Base-by-base conservation (phyloP, 2,329 filamentous ascomycete species). In the Mycosphaerella sp. region DNA sequence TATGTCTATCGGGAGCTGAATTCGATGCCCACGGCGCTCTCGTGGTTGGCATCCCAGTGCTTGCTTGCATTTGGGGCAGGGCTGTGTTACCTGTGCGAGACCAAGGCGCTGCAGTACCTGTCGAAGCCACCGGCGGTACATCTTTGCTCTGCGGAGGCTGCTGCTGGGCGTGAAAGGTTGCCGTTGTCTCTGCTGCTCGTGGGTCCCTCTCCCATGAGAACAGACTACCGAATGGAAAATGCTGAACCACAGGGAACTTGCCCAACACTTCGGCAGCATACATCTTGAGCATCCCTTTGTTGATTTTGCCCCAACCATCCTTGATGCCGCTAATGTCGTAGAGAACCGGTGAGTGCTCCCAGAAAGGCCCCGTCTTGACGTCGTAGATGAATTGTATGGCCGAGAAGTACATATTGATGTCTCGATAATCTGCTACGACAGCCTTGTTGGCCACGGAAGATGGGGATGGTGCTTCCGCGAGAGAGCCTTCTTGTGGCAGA, bases 271-370 rank as follows among this genome's bases (percentile, higher is more conserved):
- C 93, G 14, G 88, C 93, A 60, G 94, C 89, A 73, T 91, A 98
- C 93, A 98, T 98, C 71, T 97, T 98, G 64, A 98, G 82, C 93
- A 98, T 97, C 45, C 93, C 93, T 61, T 77, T 77, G 71, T 98
- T 97, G 64, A 98, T 95, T 75, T 98, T 98, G 32, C 87, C 93
- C 93, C 93, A 98, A n/a, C 93, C 75, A 25, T 74, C 84, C 59
- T 81, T 82, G 57, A 98, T 86, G 9, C 93, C 93, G 0, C 89
- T 95, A 37, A 98, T 89, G 68, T 98, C 90, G 67, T 86, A 98
- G 10, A 98, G 73, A 59, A 95, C 91, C 0, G 91, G 91, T 59
- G 89, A 95, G 67, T 98, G 91, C 58, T 77, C 75, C 90, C 93
- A 97, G 66, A 98, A 98, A 0, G 93, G 91, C 0, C 93, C 93